These are phyloP conservation scores for Eucalyptus erythrocorys DNA, from an alignment of 345 rosid genomes.

Conservation along the genomic window DNA sequence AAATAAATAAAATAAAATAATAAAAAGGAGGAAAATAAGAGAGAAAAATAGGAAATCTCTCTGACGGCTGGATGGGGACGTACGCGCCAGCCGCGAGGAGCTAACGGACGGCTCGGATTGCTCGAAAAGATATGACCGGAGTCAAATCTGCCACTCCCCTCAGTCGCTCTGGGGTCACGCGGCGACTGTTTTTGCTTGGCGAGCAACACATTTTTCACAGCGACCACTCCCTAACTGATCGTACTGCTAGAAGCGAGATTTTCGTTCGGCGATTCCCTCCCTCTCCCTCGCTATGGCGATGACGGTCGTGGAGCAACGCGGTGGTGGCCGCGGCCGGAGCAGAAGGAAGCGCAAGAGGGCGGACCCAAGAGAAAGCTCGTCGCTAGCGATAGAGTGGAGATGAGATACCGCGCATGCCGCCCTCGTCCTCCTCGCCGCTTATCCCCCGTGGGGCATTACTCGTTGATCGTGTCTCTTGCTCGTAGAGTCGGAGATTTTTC, in stretches of 20 bases:
- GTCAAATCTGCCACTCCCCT: background rate
- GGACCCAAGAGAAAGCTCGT: background rate
- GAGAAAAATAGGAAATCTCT: background rate
- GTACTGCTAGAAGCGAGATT: background rate
- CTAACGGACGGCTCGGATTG: background rate
- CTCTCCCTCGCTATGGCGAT: background rate
- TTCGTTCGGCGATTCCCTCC: background rate
- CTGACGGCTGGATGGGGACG: background rate
- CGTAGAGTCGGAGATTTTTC: background rate
- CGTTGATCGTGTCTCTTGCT: background rate
- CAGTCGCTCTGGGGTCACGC: background rate
- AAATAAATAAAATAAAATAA: background rate
- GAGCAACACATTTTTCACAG: background rate
- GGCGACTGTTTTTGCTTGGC: background rate
- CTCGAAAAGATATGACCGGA: background rate
- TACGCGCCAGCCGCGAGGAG: background rate
- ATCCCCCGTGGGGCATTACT: background rate
- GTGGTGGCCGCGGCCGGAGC: background rate
- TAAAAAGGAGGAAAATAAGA: background rate
- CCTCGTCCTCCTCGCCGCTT: background rate
- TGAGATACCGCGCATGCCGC: background rate
- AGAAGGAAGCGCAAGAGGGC: constrained; percentile 3
- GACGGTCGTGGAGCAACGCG: background rate
- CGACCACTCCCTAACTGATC: too few relatives aligned
- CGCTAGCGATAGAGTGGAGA: constrained; percentile 17